A percentile compares a stretch with the other conserved stretches of the same genome.
phyloP scores from a whole-genome alignment of 2,329 filamentous ascomycete species.

The Stagonosporopsis tanaceti region DNA sequence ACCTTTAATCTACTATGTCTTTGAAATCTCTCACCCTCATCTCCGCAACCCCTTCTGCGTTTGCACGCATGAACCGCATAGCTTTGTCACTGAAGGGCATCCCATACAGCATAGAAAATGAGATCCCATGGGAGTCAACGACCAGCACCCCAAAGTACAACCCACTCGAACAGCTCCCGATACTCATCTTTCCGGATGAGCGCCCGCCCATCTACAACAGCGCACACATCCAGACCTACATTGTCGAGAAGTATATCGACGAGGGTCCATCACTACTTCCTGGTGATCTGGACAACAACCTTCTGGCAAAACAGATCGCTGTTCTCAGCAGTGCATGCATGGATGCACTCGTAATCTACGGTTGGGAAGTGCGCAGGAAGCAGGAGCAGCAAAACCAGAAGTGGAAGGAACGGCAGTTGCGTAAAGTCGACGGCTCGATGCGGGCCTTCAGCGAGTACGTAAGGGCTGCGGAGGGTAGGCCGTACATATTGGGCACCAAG shows the following conservation, averaged over 20 bases:
- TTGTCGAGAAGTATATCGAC: constrained; percentile 24
- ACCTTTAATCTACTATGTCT: neutral
- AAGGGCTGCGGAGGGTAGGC: neutral
- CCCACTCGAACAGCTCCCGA: constrained; percentile 52
- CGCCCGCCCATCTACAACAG: constrained; percentile 23
- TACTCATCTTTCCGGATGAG: constrained; percentile 41
- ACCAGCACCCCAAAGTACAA: constrained; percentile 52
- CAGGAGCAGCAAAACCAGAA: constrained; percentile 13
- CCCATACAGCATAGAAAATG: constrained; percentile 51
- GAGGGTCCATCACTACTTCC: constrained; percentile 17
- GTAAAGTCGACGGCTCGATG: constrained; percentile 26
- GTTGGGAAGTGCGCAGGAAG: constrained; percentile 21
- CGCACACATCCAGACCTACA: constrained; percentile 29
- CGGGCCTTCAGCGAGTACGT: constrained; percentile 20
- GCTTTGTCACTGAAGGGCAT: constrained; percentile 50
- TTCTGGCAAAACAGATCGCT: constrained; percentile 25
- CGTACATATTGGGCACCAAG: constrained; percentile 19
- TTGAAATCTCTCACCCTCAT: constrained; percentile 24
- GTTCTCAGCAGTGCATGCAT: constrained; percentile 22
- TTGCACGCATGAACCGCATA: constrained; percentile 54
- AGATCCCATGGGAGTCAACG: constrained; percentile 54
- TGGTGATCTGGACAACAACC: constrained; percentile 20
- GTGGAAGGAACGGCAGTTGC: constrained; percentile 23
- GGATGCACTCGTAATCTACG: constrained; percentile 22
- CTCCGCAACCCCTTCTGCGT: constrained; percentile 50